phyloP scores from a whole-genome alignment of 1,139 yeast genomes.

The Protomyces inouyei region DNA sequence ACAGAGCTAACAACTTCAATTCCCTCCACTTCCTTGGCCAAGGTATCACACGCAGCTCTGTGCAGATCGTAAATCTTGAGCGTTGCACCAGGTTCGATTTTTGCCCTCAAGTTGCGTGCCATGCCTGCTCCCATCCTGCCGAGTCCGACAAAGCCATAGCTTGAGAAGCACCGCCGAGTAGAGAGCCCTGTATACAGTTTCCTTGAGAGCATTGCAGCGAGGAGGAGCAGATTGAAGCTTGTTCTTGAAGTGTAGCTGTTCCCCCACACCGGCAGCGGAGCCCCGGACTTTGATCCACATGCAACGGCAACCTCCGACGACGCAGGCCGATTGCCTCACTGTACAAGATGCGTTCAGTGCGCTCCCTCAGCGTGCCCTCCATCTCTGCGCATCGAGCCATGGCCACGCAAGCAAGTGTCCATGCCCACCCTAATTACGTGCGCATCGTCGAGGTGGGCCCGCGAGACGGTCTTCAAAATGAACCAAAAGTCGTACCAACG shows the following conservation, averaged over 20 bases:
- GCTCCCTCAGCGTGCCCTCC: background rate
- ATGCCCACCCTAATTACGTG: background rate
- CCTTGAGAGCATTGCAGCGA: background rate
- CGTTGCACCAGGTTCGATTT: conserved; percentile 44
- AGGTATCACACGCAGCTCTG: conserved; percentile 38
- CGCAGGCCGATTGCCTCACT: background rate
- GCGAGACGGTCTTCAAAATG: conserved; percentile 42
- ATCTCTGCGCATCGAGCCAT: background rate
- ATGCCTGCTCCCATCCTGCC: conserved; percentile 61
- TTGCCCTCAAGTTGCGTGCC: conserved; percentile 52
- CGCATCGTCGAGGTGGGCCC: conserved; percentile 41
- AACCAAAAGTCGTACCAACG: conserved; percentile 37
- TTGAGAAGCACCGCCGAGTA: background rate
- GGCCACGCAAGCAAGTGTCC: background rate
- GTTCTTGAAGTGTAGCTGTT: background rate
- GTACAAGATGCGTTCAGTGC: background rate
- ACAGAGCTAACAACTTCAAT: background rate
- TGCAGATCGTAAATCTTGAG: conserved; percentile 49
- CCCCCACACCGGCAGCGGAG: background rate
- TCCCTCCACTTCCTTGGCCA: conserved; percentile 15
- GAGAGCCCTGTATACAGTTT: background rate
- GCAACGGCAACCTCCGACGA: background rate
- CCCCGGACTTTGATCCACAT: background rate
- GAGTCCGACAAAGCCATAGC: conserved; percentile 51
- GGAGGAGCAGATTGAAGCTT: background rate